Evolutionary conservation across 164 flowering plant genomes (phyloP).

Genomic region (Magnolia sinica): DNA sequence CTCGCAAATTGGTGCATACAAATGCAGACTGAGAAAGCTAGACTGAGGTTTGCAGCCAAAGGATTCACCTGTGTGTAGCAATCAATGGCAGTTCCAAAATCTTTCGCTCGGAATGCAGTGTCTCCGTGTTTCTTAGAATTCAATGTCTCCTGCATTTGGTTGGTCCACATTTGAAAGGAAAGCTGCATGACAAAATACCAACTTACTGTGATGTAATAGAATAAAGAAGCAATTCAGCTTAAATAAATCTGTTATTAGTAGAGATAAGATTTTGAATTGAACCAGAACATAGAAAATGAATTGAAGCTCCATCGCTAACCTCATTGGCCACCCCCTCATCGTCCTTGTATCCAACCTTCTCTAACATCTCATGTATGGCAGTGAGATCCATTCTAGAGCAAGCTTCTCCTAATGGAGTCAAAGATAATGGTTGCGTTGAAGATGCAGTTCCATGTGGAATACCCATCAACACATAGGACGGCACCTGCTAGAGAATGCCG

Average conservation of each 20-base stretch:
- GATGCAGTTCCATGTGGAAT: conserved; percentile 44
- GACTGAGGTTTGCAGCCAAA: not conserved
- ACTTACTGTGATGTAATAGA: not conserved
- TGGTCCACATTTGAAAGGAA: conserved; percentile 95
- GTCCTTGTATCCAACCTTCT: conserved; percentile 84
- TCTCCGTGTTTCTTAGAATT: conserved; percentile 88
- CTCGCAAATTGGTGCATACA: not conserved
- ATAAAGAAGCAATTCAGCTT: not conserved
- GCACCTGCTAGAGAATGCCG: conserved; percentile 43
- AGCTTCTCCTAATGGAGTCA: conserved; percentile 84
- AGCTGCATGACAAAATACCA: conserved; percentile 47
- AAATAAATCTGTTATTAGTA: not conserved
- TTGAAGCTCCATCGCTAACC: conserved; percentile 34
- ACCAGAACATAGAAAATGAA: not conserved
- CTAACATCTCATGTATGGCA: conserved; percentile 82
- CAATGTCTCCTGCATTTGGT: conserved; percentile 86
- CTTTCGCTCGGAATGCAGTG: conserved; percentile 76
- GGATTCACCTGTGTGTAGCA: conserved; percentile 62
- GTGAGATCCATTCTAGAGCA: conserved; percentile 85
- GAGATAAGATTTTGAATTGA: not conserved
- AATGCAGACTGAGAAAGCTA: not conserved
- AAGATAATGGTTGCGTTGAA: conserved; percentile 35
- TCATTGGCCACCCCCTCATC: conserved; percentile 88
- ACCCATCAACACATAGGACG: conserved; percentile 69
- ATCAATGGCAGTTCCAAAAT: conserved; percentile 69